These are phyloP conservation scores for Filosporella fistucella DNA, from an alignment of 495 filamentous ascomycete species.

Conservation along the genomic window DNA sequence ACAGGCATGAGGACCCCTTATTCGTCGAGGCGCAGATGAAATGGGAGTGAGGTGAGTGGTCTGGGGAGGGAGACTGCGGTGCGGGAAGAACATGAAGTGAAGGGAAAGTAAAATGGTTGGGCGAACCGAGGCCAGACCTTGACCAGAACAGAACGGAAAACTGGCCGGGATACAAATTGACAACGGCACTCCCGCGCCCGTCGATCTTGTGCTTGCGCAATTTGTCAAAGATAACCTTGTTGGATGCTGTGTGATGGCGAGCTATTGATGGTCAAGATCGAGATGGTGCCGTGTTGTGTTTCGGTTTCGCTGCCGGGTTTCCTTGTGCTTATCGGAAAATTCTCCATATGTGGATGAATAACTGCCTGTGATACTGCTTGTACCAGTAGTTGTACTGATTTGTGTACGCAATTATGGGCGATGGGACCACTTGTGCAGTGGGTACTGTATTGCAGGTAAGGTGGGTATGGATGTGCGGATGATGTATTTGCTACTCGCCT, in stretches of 20 bases:
- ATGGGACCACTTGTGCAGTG: background rate
- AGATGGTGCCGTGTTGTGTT: background rate
- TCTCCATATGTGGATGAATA: background rate
- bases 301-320: background rate
- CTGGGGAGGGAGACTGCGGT: too few relatives aligned
- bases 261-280: background rate
- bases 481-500: too few relatives aligned
- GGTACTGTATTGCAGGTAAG: too few relatives aligned
- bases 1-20: background rate
- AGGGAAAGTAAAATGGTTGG: too few relatives aligned
- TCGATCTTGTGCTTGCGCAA: too few relatives aligned
- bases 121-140: background rate
- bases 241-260: background rate
- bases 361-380: background rate
- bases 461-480: too few relatives aligned
- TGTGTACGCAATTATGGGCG: background rate
- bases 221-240: too few relatives aligned
- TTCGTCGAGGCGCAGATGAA: background rate
- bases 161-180: background rate
- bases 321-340: background rate
- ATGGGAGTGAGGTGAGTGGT: too few relatives aligned
- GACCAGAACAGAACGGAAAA: background rate
- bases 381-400: background rate
- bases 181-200: slow-evolving; percentile 1
- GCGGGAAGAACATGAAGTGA: too few relatives aligned